Evolutionary conservation across 345 rosid genomes (phyloP).

Genomic region (Citrus cavaleriei): DNA sequence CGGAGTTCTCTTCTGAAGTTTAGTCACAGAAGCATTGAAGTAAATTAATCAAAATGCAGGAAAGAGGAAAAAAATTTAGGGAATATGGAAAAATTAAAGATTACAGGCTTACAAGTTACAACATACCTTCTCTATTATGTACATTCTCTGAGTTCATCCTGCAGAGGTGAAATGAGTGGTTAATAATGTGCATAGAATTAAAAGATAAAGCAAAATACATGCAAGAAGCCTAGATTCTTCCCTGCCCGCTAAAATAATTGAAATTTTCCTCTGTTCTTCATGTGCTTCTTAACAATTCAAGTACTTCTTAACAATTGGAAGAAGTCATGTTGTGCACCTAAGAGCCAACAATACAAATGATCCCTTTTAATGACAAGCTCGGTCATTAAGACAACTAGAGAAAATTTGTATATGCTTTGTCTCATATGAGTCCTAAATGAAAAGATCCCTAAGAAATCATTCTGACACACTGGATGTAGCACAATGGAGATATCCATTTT

Average conservation of each 20-base stretch:
- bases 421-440: neutral
- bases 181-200: neutral
- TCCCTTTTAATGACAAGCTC: neutral
- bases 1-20: constrained; percentile 35
- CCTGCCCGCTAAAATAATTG: neutral
- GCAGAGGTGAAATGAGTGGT: constrained; percentile 15
- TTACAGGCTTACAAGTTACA: too few species aligned
- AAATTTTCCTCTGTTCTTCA: neutral
- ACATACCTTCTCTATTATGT: constrained; percentile 55
- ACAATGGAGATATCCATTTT: neutral
- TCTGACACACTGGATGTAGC: neutral
- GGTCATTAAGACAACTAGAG: neutral
- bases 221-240: neutral
- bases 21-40: constrained; percentile 5
- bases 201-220: neutral
- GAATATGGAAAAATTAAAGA: neutral
- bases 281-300: neutral
- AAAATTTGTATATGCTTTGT: neutral
- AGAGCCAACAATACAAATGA: neutral
- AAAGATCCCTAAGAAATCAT: neutral
- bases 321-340: neutral
- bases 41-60: neutral
- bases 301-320: neutral
- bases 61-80: neutral
- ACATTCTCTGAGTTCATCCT: constrained; percentile 58